phyloP scores from a whole-genome alignment of 2,329 filamentous ascomycete genomes.

The Ophiostoma sp. region DNA sequence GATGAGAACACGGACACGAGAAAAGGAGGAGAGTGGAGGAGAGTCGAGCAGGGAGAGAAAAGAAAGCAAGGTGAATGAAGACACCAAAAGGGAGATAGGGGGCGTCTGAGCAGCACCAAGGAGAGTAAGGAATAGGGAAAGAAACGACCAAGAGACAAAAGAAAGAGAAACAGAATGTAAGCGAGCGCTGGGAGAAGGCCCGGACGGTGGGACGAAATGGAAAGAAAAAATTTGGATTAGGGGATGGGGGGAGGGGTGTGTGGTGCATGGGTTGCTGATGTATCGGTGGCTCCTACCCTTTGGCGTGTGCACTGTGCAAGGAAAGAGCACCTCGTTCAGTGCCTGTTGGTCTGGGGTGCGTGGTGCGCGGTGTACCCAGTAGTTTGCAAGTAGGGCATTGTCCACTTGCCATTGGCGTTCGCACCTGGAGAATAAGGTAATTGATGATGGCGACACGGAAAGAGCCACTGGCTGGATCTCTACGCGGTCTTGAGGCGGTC shows the following conservation, averaged over 20 bases:
- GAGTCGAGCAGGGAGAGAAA: neutral
- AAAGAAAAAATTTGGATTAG: neutral
- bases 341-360: neutral
- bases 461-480: neutral
- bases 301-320: slow-evolving; percentile 2
- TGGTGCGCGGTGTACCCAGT: neutral
- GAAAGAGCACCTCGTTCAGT: neutral
- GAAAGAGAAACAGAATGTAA: slow-evolving; percentile 7
- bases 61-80: neutral
- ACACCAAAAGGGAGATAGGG: slow-evolving; percentile 19
- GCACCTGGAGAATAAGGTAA: neutral
- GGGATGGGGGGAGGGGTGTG: slow-evolving; percentile 18
- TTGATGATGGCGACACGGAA: neutral
- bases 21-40: slow-evolving; percentile 14
- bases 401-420: slow-evolving; percentile 10
- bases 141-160: neutral
- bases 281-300: slow-evolving; percentile 11
- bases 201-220: slow-evolving; percentile 7
- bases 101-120: neutral
- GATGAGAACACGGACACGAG: neutral
- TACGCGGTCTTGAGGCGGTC: neutral
- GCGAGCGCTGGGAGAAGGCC: neutral
- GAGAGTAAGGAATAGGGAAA: neutral
- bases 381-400: neutral
- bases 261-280: neutral